Evolutionary conservation across 2,329 filamentous ascomycete genomes (phyloP), one percentile per base, ranked within the genome.

Genomic region (Ophiostoma australiae): DNA sequence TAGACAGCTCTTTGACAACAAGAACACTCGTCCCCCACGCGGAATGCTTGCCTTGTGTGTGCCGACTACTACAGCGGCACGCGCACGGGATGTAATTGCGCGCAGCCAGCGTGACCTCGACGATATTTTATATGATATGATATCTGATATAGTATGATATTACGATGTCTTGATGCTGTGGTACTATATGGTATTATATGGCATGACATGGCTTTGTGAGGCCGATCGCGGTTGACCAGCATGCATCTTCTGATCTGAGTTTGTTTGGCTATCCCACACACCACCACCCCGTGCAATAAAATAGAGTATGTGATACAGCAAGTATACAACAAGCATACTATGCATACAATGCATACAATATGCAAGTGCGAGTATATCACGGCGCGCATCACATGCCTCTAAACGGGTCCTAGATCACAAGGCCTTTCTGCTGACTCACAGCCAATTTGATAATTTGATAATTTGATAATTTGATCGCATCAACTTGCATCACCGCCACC

Each of bases 401-500:
- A 23, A 13, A 23, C 52, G 27, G 52, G 52, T 58, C 52, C 52
- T 27, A 31, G 7, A 58, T n/a, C 52, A 27, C 13, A 58, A 27
- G 17, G 44, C 17, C 4, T n/a, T 15, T 3, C 44, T 58, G 52
- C 52, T 58, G 52, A 58, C 23, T 31, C 23, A 1, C 52, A 20
- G 6, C 44, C 3, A 31, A 31, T n/a, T 27, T 33, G 17, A 15
- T 61, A 31, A 31, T 31, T 31, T 31, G 1, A 31, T 27, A 31
- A 58, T n/a, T 27, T 33, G 20, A 15, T 61, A n/a, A n/a, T n/a
- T n/a, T n/a, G n/a, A n/a, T 27, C 31, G 52, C 8, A 5, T 13
- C 6, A n/a, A 10, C 58, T 31, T 23, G 63, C 63, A 31, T n/a
- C 63, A n/a, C 61, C 17, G 35, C 79, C 85, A 89, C 72, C 84